Percentiles rank a stretch among this genome's conserved stretches.
Evolutionary conservation across 164 flowering plant species (phyloP).

Genomic region (Platanus orientalis): DNA sequence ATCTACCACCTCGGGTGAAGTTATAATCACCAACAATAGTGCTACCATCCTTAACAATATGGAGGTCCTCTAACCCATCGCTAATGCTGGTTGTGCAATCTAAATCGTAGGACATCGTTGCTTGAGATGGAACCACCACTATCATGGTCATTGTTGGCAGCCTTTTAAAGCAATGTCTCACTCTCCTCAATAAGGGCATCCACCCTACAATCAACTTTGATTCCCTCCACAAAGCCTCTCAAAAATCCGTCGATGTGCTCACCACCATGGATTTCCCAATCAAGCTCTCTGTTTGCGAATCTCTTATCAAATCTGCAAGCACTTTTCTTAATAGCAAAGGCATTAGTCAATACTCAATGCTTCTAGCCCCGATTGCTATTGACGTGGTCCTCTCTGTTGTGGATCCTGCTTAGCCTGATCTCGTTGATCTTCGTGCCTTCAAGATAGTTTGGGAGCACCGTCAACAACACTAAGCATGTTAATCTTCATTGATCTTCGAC

Average conservation of each 20-base stretch:
- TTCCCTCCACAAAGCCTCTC: constrained; percentile 58
- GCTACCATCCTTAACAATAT: constrained; percentile 92
- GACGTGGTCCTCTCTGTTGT: constrained; percentile 75
- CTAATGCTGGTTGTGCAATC: constrained; percentile 92
- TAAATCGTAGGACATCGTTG: constrained; percentile 79
- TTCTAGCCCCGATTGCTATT: constrained; percentile 91
- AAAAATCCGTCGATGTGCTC: constrained; percentile 63
- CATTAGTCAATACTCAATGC: constrained; percentile 84
- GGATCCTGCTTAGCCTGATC: constrained; percentile 62
- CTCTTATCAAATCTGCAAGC: constrained; percentile 68
- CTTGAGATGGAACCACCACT: constrained; percentile 94
- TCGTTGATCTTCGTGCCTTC: constrained; percentile 73
- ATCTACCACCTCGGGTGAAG: constrained; percentile 77
- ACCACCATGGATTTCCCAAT: constrained; percentile 90
- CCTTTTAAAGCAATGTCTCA: constrained; percentile 57
- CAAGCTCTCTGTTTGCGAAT: constrained; percentile 73
- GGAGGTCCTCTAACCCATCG: constrained; percentile 92
- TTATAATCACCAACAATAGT: constrained; percentile 95
- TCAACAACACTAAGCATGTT: constrained; percentile 80
- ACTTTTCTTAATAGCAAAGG: constrained; percentile 85
- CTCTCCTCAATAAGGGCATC: constrained; percentile 56
- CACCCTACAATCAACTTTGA: constrained; percentile 90
- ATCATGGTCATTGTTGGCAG: constrained; percentile 92
- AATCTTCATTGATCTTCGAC: constrained; percentile 84
- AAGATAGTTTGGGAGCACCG: constrained; percentile 91